phyloP scores from a whole-genome alignment of 306 rosid genomes.

The cucumber (Cucumis sativus) region DNA sequence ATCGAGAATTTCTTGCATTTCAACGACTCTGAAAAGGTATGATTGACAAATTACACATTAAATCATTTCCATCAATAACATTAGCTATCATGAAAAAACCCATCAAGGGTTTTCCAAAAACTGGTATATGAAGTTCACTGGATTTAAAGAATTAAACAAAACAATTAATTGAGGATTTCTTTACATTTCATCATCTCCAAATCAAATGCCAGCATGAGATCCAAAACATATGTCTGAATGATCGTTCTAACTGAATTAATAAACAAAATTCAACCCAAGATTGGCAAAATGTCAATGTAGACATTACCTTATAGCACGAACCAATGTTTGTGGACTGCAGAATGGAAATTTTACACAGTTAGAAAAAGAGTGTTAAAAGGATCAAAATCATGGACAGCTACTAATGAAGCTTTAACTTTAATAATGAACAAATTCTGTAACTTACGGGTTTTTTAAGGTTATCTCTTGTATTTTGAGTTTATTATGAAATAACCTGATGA shows the following conservation, averaged over 20 bases:
- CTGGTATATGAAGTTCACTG: not conserved
- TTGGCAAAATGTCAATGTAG: not conserved
- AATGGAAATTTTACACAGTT: conserved; percentile 5
- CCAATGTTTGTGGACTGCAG: conserved; percentile 93
- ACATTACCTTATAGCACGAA: conserved; percentile 84
- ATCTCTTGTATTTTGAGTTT: too few relatives aligned
- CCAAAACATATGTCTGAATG: not conserved
- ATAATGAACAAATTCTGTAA: not conserved
- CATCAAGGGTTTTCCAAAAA: not conserved
- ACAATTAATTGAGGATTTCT: not conserved
- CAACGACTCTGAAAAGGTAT: conserved; percentile 59
- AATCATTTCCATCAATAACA: not conserved
- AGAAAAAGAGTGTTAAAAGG: conserved; percentile 10
- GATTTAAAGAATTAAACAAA: not conserved
- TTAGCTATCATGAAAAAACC: conserved; percentile 7
- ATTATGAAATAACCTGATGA: too few relatives aligned
- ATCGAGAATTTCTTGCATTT: conserved; percentile 96
- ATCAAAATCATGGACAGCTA: conserved; percentile 7
- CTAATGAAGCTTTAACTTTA: not conserved
- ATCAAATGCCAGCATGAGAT: not conserved
- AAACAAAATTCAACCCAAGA: not conserved
- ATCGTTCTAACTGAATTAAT: not conserved
- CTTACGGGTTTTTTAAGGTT: not conserved
- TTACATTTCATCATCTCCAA: not conserved
- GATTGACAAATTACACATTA: conserved; percentile 6